Evolutionary conservation across 1,284 basidiomycete genomes (phyloP), one percentile per base, ranked within the genome.

Genomic region (Puccinia hordei): DNA sequence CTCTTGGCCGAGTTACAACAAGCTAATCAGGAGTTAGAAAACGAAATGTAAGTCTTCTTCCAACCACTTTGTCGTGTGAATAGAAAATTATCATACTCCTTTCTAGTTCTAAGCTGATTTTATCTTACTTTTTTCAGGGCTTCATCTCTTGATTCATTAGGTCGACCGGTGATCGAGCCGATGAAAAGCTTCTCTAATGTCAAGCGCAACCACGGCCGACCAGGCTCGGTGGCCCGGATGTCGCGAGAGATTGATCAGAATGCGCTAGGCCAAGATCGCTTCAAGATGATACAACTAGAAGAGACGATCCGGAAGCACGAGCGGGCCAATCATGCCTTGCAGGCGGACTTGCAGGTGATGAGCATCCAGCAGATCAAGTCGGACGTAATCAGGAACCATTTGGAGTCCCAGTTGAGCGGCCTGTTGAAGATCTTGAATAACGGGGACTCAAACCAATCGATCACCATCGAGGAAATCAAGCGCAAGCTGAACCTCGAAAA

Each of bases 341-440:
- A 82, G 69, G 73, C 69, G 6, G 90, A 91, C 78, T 88, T 91
- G 0, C 89, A 91, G 81, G 87, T 89, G 24, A 87, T 91, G n/a
- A 90, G 91, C 83, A 86, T 91, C 46, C 90, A 90, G 84, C 90
- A 91, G 88, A 88, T 88, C 10, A 90, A 90, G 17, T 91, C 90
- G 0, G 89, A 90, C 51, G 89, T 90, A 22, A 90, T 92, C 76
- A 87, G 91, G 46, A 89, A 89, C 72, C 90, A 92, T 83, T 87
- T 92, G 13, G 90, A 92, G 83, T 86, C 87, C 6, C 90, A 90
- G 1, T 85, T 92, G 59, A 87, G 88, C 9, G 90, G 91, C 53
- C 87, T 92, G 83, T 89, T 89, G 0, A 86, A 88, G n/a, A 90
- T 91, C n/a, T 46, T 82, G 78, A 80, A 80, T 41, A 85, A 91